A percentile compares a stretch with the other conserved stretches of the same genome.
phyloP scores from a whole-genome alignment of 1,139 yeast genomes.

The Sugiyamaella novakii region DNA sequence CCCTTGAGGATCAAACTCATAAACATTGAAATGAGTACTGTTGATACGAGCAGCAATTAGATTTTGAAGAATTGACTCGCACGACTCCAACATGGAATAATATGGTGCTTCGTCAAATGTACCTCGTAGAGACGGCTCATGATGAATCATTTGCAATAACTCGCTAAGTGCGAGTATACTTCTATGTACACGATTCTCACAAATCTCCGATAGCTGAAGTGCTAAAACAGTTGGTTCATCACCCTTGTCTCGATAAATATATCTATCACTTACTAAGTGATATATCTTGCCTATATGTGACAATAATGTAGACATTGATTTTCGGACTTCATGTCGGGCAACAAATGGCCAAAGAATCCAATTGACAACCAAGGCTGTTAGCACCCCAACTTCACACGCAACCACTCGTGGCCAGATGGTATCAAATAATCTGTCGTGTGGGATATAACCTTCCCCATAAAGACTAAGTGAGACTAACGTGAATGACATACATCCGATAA shows the following conservation, averaged over 20 bases:
- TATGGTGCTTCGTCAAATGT: slow-evolving; percentile 35
- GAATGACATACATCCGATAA: slow-evolving; percentile 47
- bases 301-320: slow-evolving; percentile 46
- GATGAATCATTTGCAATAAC: slow-evolving; percentile 44
- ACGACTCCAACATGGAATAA: slow-evolving; percentile 41
- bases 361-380: slow-evolving; percentile 45
- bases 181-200: slow-evolving; percentile 53
- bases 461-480: slow-evolving; percentile 45
- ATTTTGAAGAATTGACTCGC: slow-evolving; percentile 47
- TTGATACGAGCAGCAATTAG: slow-evolving; percentile 53
- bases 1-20: slow-evolving; percentile 47
- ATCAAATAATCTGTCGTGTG: slow-evolving; percentile 25
- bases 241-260: slow-evolving; percentile 50
- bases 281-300: slow-evolving; percentile 50
- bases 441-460: slow-evolving; percentile 25
- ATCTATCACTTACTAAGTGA: slow-evolving; percentile 52
- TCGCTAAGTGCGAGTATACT: slow-evolving; percentile 46
- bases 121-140: slow-evolving; percentile 43
- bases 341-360: slow-evolving; percentile 56
- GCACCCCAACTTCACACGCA: slow-evolving; percentile 46
- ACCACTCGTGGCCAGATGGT: slow-evolving; percentile 48
- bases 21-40: slow-evolving; percentile 50
- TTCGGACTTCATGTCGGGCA: slow-evolving; percentile 48
- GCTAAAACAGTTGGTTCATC: slow-evolving; percentile 52
- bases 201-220: slow-evolving; percentile 47